Evolutionary conservation across 2,329 filamentous ascomycete species (phyloP), one percentile per base, ranked within the genome.

Genomic region (Paecilomyces sp.): DNA sequence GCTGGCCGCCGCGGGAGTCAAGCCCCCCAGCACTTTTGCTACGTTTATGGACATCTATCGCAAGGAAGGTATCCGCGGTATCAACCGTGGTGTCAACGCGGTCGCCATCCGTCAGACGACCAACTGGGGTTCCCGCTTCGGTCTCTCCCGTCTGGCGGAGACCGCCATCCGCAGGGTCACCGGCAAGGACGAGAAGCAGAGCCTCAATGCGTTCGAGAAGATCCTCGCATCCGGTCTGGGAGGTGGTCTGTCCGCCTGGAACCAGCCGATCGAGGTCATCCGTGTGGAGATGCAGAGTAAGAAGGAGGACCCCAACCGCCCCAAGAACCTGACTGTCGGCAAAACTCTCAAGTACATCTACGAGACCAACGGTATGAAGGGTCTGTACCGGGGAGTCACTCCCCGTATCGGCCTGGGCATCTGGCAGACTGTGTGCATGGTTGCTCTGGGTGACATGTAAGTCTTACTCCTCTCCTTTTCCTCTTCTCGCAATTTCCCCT

Each of bases 351-450:
- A 73, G 67, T 99, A 99, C 80, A 97, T 99, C 77, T 97, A 97
- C 81, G 74, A 83, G 67, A 85, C 85, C 74, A 97, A 96, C 78
- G 94, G 94, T 62, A 55, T 97, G 72, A 89, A 87, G 82, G 94
- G 94, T 72, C 83, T 99, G 66, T 99, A 99, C 84, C 91, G 94
- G 73, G 94, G 94, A 73, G 93, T 99, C 65, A 84, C 91, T 67
- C 94, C 94, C 70, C 88, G 94, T 76, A 92, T 99, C 75, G 92
- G 92, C 68, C 87, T 99, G 65, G 89, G 94, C 74, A 86, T 99
- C 81, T 99, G 94, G 94, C 94, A 99, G 85, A 99, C 94, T 63
- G 89, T 99, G 73, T 99, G 94, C 85, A 99, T 99, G 94, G 94
- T 99, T 79, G 94, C 93, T 72, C 84, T 97, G 78, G 94, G 94